Base-by-base conservation (phyloP, 2,329 filamentous ascomycete genomes). In the Fusarium agapanthi region DNA sequence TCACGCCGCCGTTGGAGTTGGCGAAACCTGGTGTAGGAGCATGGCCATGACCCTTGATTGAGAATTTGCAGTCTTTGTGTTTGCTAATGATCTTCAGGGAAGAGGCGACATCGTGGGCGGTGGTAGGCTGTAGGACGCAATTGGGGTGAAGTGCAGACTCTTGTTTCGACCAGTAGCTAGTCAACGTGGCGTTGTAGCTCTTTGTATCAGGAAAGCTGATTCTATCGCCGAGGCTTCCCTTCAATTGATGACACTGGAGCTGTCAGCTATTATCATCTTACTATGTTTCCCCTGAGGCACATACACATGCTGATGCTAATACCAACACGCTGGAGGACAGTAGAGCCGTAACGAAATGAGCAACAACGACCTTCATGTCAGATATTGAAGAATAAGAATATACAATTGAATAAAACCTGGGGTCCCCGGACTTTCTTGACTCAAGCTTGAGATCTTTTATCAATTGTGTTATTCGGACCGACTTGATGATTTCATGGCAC, bases 11-110 rank as follows among this genome's bases (percentile, higher is more conserved):
- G 5, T 66, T 40, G 5, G n/a, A 37, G 5, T 66, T 66, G n/a
- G 64, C 64, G 4, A 48, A 67, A 6, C 61, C 61, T 16, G 51
- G 37, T 28, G 51, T 40, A 2, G 64, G 64, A 24, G 61, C 64
- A 66, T 66, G 64, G 1, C 64, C 64, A 18, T 57, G 61, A 0
- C 64, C 35, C 0, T 57, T 65, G 18, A 66, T 60, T 28, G 61
- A 55, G 22, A 67, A 40, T 3, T 9, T 35, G 16, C 38, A 61
- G 6, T 38, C 26, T 3, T 44, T 34, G 1, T 35, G 6, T 11
- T 14, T 14, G 32, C 13, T 57, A 9, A 61, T 18, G 4, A 61
- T 44, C 5, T 7, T 15, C 5, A 61, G 10, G 13, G 50, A 7
- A 13, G 9, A 0, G 1, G 50, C 43, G 10, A 61, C 22, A 14